Conservation (phyloP, 345 rosid species). For the Rhodamnia argentea region DNA sequence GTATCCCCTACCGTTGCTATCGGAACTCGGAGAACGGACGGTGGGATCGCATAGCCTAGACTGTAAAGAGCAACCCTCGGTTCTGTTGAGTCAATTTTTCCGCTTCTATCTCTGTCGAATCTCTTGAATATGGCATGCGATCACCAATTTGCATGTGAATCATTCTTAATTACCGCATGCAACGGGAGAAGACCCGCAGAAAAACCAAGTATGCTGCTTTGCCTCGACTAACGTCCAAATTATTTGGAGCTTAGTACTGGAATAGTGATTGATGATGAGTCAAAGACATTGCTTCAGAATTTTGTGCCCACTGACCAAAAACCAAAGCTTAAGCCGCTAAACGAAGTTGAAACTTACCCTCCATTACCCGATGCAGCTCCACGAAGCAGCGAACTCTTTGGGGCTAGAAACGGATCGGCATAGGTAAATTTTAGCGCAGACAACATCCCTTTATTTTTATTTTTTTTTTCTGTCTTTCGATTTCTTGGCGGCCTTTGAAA, state of each 20-base stretch:
- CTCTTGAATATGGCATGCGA: constrained; percentile 51
- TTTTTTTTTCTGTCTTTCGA: neutral
- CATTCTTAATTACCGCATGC: neutral
- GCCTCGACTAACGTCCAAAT: neutral
- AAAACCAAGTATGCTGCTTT: neutral
- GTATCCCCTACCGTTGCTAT: constrained; percentile 26
- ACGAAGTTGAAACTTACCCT: constrained; percentile 24
- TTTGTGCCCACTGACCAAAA: neutral
- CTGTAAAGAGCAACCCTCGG: constrained; percentile 54
- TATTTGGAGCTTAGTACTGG: neutral
- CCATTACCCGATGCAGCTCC: constrained; percentile 66
- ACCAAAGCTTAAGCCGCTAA: neutral
- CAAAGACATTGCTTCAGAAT: neutral
- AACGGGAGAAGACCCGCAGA: neutral
- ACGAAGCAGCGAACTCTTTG: constrained; percentile 46
- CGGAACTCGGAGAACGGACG: constrained; percentile 50
- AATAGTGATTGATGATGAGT: neutral
- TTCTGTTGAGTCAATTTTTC: constrained; percentile 46
- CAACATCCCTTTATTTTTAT: neutral
- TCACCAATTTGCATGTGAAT: neutral
- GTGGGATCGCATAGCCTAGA: constrained; percentile 46
- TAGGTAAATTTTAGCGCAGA: neutral
- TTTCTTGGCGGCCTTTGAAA: neutral
- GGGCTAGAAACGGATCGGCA: constrained; percentile 28
- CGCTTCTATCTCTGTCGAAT: constrained; percentile 58